Evolutionary conservation across 495 filamentous ascomycete genomes (phyloP), one percentile per base, ranked within the genome.

Genomic region (Xylaria castorea): DNA sequence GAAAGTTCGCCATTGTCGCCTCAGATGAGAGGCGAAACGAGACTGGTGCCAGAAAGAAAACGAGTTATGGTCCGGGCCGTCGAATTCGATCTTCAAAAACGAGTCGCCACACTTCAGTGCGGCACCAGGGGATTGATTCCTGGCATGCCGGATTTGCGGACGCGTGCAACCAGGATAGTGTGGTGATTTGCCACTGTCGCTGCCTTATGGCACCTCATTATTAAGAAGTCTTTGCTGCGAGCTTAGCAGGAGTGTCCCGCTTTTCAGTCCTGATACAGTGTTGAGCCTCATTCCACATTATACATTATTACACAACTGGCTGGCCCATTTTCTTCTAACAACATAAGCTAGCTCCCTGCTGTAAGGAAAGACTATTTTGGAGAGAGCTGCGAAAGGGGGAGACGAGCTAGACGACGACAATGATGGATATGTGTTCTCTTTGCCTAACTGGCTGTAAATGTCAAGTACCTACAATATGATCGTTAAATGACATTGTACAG

Each of bases 21-120:
- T 18, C 67, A 70, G 14, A 51, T 40, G 34, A 66, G 73, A 4
- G 57, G 77, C 50, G 68, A 68, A 27, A 74, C 68, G 60, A 77
- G 73, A 62, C 11, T 65, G 9, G 78, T 85, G 32, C 84, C 85
- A 0, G 85, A 84, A 30, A 84, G 87, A 42, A 85, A 79, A 76
- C 83, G 87, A 9, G 84, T 88, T 61, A 88, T 88, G 85, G 85
- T 89, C 38, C 80, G 83, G 68, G 83, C 85, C 27, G 86, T 88
- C 71, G 78, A 87, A 75, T 88, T 89, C 68, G 83, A 88, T 62
- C 76, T 89, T 66, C 84, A 84, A 34, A 79, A 83, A 74, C 79
- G 83, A 36, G 81, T 81, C 38, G 87, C 87, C 12, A 76, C 78
- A 0, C 78, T 89, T 7, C 78, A 85, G 73, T 85, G 86, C 30